Evolutionary conservation across 2,329 filamentous ascomycete genomes (phyloP).

Genomic region (Neopestalotiopsis sp.): DNA sequence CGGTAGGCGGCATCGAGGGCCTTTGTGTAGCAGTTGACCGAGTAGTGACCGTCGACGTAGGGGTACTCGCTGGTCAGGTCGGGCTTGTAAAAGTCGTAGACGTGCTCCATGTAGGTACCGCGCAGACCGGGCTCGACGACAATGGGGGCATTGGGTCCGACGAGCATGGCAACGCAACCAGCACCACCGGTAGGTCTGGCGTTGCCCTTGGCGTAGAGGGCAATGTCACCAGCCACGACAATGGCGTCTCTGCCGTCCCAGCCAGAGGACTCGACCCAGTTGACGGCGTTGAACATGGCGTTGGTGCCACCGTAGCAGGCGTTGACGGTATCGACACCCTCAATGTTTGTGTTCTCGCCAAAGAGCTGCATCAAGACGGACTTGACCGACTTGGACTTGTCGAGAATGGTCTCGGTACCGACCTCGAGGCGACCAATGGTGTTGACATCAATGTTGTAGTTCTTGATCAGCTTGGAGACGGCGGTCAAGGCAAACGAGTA

Average conservation of each 20-base stretch:
- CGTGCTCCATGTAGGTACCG: slow-evolving; percentile 81
- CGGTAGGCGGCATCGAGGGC: slow-evolving; percentile 83
- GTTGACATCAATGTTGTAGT: slow-evolving; percentile 82
- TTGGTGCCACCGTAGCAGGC: slow-evolving; percentile 89
- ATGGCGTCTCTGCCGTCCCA: slow-evolving; percentile 86
- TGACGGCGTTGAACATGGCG: slow-evolving; percentile 81
- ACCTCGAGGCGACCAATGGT: slow-evolving; percentile 83
- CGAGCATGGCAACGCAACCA: slow-evolving; percentile 78
- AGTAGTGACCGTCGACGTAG: slow-evolving; percentile 84
- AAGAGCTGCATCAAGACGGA: slow-evolving; percentile 88
- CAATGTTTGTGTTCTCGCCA: slow-evolving; percentile 81
- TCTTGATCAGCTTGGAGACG: slow-evolving; percentile 77
- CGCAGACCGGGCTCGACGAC: slow-evolving; percentile 80
- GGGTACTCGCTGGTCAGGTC: slow-evolving; percentile 88
- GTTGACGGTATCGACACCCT: slow-evolving; percentile 84
- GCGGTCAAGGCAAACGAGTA: slow-evolving; percentile 85
- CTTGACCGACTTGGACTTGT: slow-evolving; percentile 93
- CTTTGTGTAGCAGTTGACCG: slow-evolving; percentile 80
- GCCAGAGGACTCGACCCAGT: slow-evolving; percentile 86
- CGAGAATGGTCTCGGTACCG: slow-evolving; percentile 83
- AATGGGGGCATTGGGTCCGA: slow-evolving; percentile 79
- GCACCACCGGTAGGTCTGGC: slow-evolving; percentile 83
- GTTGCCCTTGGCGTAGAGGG: slow-evolving; percentile 83
- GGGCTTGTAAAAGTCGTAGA: slow-evolving; percentile 91
- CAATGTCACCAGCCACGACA: slow-evolving; percentile 82